Evolutionary conservation across 345 rosid species (phyloP), one percentile per base, ranked within the genome.

Genomic region (Camelina laxa): DNA sequence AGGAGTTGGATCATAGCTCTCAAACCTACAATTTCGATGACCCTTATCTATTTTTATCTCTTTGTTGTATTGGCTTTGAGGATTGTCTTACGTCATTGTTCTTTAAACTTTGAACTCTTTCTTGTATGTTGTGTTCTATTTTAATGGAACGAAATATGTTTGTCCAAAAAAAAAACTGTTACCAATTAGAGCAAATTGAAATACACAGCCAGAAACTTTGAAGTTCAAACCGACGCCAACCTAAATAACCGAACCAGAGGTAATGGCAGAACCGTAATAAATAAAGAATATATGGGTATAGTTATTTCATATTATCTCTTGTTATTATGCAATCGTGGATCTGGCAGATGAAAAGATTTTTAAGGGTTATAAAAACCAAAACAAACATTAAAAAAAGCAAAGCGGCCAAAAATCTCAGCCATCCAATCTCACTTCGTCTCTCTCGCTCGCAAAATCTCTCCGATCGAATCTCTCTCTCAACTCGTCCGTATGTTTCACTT

Each of bases 401-500:
- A 67, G 50, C 75, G 59, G 67, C 70, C 45, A 73, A 73, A 27
- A 62, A 61, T 53, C 76, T 24, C 70, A 73, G 50, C 60, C 62
- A 57, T 44, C 78, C 70, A 82, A 70, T 74, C 65, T 56, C 78
- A 48, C 53, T 48, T 3, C 17, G 9, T 45, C 47, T 41, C 45
- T 38, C 41, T 47, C 60, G 53, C 69, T 48, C 57, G 53, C 69
- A 44, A 79, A 74, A 76, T 74, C 86, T 31, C 57, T 54, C 36
- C 69, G 61, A 72, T 64, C 70, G 70, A 73, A 57, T 57, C 61
- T 51, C 35, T 39, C 41, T 9, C 10, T 38, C 13, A 9, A 21
- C 27, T 35, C 59, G 48, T 5, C 49, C 39, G 75, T 71, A 71
- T n/a, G 75, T 51, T 36, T 16, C 7, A 20, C 38, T 44, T 67